Base-by-base conservation (phyloP, 1,284 basidiomycete species). In the Fistulina hepatica region DNA sequence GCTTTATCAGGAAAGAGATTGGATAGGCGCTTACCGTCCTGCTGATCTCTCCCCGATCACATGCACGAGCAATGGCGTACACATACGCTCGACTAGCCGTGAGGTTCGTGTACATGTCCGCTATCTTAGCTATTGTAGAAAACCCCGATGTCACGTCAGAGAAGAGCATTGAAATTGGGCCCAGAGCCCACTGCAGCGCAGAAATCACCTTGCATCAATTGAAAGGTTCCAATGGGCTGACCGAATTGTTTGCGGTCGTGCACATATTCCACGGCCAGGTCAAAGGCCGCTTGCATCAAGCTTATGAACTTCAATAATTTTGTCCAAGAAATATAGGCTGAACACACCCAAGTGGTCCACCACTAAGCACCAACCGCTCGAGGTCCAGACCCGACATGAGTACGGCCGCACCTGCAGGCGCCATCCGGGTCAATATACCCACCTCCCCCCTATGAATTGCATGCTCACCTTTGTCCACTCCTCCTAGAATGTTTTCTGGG, bases 61-160 rank as follows among this genome's bases (percentile, higher is more conserved):
- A 93, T 13, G 89, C 90, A 49, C 79, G 67, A 5, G 85, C 90
- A 16, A 97, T 92, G 17, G 89, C 83, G 58, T 97, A 97, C 32
- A 94, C 89, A 56, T 95, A 95, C 21, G 88, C 72, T 39, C 93
- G 69, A 40, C 85, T 84, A 4, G 92, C 86, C 49, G 80, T 85
- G 36, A 97, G 65, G 56, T 85, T 90, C 13, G 92, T 95, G 57
- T 95, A 97, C 92, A 97, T 97, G 58, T 97, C 92, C 52, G 81
- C 82, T 35, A 84, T 76, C 53, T 84, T 84, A 38, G 67, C 81
- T 82, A 46, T 26, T 32, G 28, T 11, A 12, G 37, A 10, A 9
- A 37, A 25, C 42, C 26, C 27, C 32, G 37, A 15, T 34, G 21
- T 28, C 31, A 16, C 13, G 19, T 33, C 43, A 32, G 25, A 24